Conservation (phyloP, 495 filamentous ascomycete genomes). For the Penicillium turbatum region DNA sequence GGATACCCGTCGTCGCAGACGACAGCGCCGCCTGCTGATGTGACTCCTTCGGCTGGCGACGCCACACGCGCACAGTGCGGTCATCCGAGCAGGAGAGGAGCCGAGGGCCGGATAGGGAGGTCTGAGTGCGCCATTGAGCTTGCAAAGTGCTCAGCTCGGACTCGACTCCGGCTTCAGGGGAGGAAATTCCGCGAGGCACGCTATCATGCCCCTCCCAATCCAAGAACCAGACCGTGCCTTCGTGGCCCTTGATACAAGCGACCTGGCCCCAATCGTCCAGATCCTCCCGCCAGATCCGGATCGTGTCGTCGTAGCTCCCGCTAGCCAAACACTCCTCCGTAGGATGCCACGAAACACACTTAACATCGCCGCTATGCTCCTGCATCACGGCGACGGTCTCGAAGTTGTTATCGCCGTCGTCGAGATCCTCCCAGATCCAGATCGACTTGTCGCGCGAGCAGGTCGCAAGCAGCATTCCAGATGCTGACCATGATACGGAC, state of each 20-base stretch:
- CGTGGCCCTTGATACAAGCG: conserved; percentile 72
- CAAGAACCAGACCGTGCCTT: conserved; percentile 79
- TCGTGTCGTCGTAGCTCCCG: conserved; percentile 86
- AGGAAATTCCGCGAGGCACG: conserved; percentile 6
- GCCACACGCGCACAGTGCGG: conserved; percentile 71
- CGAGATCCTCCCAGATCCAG: conserved; percentile 98
- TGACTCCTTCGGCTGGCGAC: conserved; percentile 50
- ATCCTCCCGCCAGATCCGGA: conserved; percentile 86
- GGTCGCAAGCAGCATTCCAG: conserved; percentile 78
- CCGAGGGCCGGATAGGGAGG: conserved; percentile 54
- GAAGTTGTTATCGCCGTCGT: conserved; percentile 80
- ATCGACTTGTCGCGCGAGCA: conserved; percentile 89
- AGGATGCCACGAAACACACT: conserved; percentile 87
- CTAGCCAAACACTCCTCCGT: conserved; percentile 76
- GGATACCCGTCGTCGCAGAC: conserved; percentile 45
- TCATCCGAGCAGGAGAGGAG: conserved; percentile 80
- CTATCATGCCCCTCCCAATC: conserved; percentile 62
- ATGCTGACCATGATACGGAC: conserved; percentile 71
- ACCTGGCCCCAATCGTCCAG: conserved; percentile 89
- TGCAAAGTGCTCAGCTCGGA: conserved; percentile 8
- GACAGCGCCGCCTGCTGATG: conserved; percentile 19
- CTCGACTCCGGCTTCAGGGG: conserved; percentile 4
- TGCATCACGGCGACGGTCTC: conserved; percentile 92
- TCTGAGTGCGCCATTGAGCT: conserved; percentile 38
- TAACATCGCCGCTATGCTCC: conserved; percentile 93